Conservation (phyloP, 139 green algal genomes). For the Chlorella sorokiniana region DNA sequence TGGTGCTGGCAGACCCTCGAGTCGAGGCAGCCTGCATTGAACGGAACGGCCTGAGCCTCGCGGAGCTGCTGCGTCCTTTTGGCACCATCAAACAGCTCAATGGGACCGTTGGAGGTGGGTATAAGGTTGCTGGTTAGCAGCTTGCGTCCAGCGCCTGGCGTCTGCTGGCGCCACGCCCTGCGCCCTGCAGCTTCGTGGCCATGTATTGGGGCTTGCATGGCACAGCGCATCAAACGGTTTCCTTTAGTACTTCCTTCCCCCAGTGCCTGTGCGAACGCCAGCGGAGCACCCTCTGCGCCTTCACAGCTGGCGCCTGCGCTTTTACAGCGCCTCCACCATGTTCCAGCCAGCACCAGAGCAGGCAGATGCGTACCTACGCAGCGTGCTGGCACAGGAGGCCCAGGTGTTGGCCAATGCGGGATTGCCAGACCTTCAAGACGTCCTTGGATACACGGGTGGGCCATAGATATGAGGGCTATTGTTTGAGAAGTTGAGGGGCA, state of each 20-base stretch:
- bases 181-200: background rate
- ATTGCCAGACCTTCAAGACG: slow-evolving; percentile 1
- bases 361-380: slow-evolving; percentile 65
- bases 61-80: slow-evolving; percentile 78
- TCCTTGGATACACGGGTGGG: slow-evolving; percentile 2
- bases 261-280: slow-evolving; percentile 64
- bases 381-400: slow-evolving; percentile 53
- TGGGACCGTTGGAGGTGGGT: slow-evolving; percentile 52
- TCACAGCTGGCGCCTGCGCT: slow-evolving; percentile 72
- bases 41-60: slow-evolving; percentile 71
- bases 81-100: slow-evolving; percentile 72
- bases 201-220: background rate
- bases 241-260: background rate
- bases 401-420: slow-evolving; percentile 8
- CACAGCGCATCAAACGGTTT: background rate
- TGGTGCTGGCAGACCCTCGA: slow-evolving; percentile 4
- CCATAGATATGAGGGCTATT: background rate
- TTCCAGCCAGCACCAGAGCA: slow-evolving; percentile 72
- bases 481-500: background rate
- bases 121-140: background rate
- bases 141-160: background rate
- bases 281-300: slow-evolving; percentile 78
- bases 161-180: background rate
- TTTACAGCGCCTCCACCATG: slow-evolving; percentile 65
- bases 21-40: slow-evolving; percentile 23